Evolutionary conservation across 495 filamentous ascomycete genomes (phyloP).

Genomic region (Apodospora peruviana): DNA sequence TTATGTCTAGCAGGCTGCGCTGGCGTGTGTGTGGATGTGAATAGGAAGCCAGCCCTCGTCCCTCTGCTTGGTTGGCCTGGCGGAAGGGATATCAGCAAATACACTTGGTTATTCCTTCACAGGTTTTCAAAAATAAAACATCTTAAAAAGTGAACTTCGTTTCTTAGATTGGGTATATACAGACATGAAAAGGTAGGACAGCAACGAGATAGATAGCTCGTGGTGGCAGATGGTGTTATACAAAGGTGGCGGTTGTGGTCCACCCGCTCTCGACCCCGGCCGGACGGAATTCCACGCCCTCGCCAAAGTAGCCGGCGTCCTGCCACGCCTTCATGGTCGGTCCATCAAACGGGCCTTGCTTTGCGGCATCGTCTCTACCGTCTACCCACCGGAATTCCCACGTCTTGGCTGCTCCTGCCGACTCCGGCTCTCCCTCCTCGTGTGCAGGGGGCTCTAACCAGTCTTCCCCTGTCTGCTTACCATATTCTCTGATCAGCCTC

Average conservation of each 20-base stretch:
- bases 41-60: too few species aligned
- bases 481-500: constrained; percentile 72
- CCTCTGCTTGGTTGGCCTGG: too few species aligned
- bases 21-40: too few species aligned
- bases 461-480: constrained; percentile 79
- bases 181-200: too few species aligned
- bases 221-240: constrained; percentile 29
- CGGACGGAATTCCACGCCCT: constrained; percentile 81
- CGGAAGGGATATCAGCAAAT: too few species aligned
- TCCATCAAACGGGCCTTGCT: constrained; percentile 83
- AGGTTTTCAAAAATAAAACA: too few species aligned
- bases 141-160: too few species aligned
- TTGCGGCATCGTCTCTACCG: constrained; percentile 70
- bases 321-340: constrained; percentile 83
- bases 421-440: constrained; percentile 17
- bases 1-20: too few species aligned
- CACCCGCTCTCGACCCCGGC: constrained; percentile 55
- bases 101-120: too few species aligned
- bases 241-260: constrained; percentile 58
- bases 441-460: constrained; percentile 61
- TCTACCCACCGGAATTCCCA: constrained; percentile 95
- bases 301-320: constrained; percentile 86
- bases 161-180: too few species aligned
- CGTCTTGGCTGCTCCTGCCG: constrained; percentile 35
- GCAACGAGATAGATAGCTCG: background rate